phyloP scores from a whole-genome alignment of 257 asterid species.

The Capsicum rhomboideum region DNA sequence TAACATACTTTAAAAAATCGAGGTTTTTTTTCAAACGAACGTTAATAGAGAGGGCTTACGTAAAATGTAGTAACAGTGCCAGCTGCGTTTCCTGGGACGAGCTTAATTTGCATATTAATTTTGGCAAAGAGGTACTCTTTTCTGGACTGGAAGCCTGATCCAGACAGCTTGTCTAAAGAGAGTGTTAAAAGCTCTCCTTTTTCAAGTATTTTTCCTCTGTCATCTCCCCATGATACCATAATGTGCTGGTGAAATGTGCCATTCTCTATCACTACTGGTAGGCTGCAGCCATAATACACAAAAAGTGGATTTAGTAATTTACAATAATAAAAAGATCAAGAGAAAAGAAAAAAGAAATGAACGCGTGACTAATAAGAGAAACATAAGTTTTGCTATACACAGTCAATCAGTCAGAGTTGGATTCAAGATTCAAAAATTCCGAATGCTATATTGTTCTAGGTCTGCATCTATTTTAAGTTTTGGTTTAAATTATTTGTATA shows the following conservation, averaged over 20 bases:
- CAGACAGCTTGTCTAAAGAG: constrained; percentile 49
- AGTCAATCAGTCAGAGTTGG: too few species aligned
- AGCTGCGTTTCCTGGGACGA: constrained; percentile 70
- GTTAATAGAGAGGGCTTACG: constrained; percentile 23
- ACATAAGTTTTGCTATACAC: background rate
- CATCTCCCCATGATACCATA: constrained; percentile 64
- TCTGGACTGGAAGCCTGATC: constrained; percentile 75
- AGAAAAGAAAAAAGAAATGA: background rate
- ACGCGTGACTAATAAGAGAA: background rate
- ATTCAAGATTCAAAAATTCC: too few species aligned
- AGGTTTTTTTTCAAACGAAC: background rate
- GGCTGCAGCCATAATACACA: constrained; percentile 1
- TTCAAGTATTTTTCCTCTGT: constrained; percentile 31
- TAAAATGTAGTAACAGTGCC: constrained; percentile 92
- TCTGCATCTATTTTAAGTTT: too few species aligned
- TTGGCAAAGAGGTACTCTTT: constrained; percentile 53
- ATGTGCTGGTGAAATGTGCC: constrained; percentile 54
- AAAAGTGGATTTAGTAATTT: background rate
- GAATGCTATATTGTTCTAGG: too few species aligned
- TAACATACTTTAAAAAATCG: background rate
- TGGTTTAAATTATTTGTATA: too few species aligned
- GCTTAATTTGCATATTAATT: constrained; percentile 75
- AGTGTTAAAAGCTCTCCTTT: constrained; percentile 66
- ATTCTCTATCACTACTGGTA: constrained; percentile 14
- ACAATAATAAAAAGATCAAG: background rate